A percentile compares a stretch with the other conserved stretches of the same genome.
Conservation (phyloP, 352 stramenopile genomes). For the Phytophthora sp. region DNA sequence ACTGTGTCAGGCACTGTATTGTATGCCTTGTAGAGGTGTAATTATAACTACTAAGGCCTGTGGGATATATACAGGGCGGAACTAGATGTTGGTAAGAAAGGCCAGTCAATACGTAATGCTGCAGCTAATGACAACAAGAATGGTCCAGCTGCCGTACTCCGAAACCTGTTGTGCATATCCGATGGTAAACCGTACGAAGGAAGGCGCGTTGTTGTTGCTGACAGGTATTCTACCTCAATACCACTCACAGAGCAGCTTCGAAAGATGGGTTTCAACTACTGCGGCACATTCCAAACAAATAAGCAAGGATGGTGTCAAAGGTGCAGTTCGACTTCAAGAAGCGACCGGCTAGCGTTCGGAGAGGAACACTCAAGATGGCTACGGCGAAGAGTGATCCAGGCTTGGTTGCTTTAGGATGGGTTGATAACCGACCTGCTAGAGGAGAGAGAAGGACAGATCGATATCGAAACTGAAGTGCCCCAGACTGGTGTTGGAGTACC, state of each 20-base stretch:
- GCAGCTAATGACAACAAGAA: slow-evolving; percentile 6
- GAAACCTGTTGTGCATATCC: slow-evolving; percentile 5
- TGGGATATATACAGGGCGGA: no score
- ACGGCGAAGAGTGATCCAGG: background rate
- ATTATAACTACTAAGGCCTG: no score
- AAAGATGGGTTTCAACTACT: slow-evolving; percentile 5
- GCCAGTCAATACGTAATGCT: no score
- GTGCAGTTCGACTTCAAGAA: background rate
- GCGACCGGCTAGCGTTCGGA: background rate
- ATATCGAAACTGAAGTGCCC: background rate
- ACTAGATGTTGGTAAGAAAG: no score
- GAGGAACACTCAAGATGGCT: background rate
- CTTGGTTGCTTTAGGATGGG: background rate
- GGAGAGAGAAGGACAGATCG: background rate
- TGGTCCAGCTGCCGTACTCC: background rate
- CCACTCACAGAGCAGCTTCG: background rate
- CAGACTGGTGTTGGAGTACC: background rate
- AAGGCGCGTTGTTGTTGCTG: background rate
- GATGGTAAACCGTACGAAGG: background rate
- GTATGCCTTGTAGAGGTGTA: no score
- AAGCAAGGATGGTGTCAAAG: background rate
- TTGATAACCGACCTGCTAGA: slow-evolving; percentile 4
- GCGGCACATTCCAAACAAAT: background rate
- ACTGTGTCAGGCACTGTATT: no score
- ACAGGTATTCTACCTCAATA: background rate